Evolutionary conservation across 805 yeast species (phyloP), one percentile per base, ranked within the genome.

Genomic region (Tetrapisispora namnaoensis): DNA sequence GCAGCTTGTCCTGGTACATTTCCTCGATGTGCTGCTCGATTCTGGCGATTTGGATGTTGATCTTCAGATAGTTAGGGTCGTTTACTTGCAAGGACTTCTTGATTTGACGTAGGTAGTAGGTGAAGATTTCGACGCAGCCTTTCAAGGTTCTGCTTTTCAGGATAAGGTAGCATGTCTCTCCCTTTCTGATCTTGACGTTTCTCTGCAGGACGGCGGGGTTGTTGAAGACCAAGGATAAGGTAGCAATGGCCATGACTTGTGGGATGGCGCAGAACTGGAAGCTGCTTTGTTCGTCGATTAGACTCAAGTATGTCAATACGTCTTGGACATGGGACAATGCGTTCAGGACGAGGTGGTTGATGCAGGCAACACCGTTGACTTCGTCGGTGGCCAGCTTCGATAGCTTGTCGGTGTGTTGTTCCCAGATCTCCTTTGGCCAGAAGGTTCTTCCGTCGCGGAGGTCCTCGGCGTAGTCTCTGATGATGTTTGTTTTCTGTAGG

Each of bases 161-260:
- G 50, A 93, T 88, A 58, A 93, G 74, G 55, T 75, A 71, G 59
- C 88, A 83, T 0, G 98, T 83, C 32, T 85, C 79, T 13, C 97
- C 96, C 69, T 87, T 88, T 69, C 97, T 78, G 66, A 93, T 85
- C 72, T 93, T 93, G 55, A 91, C 85, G 62, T 86, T 81, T 39
- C 68, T 65, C 41, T 81, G 76, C 61, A 91, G 77, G 3, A 91
- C 84, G 3, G 70, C 61, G 3, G 83, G 82, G 70, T 93, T 93
- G 62, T 84, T 82, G 75, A 84, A 90, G 36, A 93, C 85, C 46
- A 82, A 72, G 22, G 91, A 89, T 57, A 93, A 74, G 1, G 98
- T 88, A n/a, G 99, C 97, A 66, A 93, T 85, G 36, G 98, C 96
- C 99, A 93, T 93, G 20, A 91, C 97, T 70, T 93, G 99, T 18